Evolutionary conservation across 179 eudicot genomes (phyloP).

Genomic region (Amaranthus tricolor): DNA sequence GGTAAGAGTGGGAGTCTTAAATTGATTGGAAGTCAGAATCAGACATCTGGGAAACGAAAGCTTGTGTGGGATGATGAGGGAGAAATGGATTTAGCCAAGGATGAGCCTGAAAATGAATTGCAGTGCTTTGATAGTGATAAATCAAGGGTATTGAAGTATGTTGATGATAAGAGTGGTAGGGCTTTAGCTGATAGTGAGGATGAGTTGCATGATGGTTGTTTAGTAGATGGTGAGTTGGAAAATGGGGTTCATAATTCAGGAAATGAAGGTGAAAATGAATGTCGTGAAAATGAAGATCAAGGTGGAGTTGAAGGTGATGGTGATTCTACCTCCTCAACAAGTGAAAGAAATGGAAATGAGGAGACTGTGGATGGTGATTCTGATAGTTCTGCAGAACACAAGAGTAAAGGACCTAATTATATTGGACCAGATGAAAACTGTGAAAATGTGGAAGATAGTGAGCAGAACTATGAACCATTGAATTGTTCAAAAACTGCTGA

Average conservation of each 20-base stretch:
- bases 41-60: conserved; percentile 46
- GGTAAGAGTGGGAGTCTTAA: conserved; percentile 25
- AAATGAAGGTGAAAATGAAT: conserved; percentile 30
- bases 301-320: conserved; percentile 21
- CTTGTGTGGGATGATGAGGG: conserved; percentile 30
- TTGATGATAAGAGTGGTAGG: conserved; percentile 42
- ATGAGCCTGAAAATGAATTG: conserved; percentile 28
- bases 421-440: conserved; percentile 29
- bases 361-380: conserved; percentile 24
- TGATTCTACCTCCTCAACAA: conserved; percentile 18
- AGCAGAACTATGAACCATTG: conserved; percentile 22
- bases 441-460: conserved; percentile 24
- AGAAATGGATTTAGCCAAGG: conserved; percentile 24
- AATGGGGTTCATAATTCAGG: conserved; percentile 26
- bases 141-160: conserved; percentile 42
- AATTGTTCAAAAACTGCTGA: conserved; percentile 28
- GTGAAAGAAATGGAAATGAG: conserved; percentile 29
- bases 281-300: conserved; percentile 26
- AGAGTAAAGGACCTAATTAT: conserved; percentile 30
- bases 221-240: conserved; percentile 17
- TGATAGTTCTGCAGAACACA: conserved; percentile 17
- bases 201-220: conserved; percentile 29
- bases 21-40: conserved; percentile 21
- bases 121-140: conserved; percentile 32
- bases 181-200: conserved; percentile 41